Base-by-base conservation (phyloP, 2,329 filamentous ascomycete species). In the Xylariaceae sp. region DNA sequence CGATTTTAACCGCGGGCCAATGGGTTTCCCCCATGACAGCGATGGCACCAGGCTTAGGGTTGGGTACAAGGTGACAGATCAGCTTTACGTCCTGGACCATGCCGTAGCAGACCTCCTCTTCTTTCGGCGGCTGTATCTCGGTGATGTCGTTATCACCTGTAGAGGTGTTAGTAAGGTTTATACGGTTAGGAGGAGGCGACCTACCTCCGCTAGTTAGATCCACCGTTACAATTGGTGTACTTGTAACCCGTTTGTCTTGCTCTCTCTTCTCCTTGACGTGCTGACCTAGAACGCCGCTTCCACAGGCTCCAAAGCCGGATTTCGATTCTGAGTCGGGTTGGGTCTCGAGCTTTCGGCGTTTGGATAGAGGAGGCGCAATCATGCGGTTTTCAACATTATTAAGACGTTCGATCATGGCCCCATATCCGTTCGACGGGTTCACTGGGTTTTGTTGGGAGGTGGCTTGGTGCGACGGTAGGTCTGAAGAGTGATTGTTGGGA, bases 91-190 rank as follows among this genome's bases (percentile, higher is more conserved):
- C 80, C 51, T 89, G 84, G 18, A 95, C 71, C 71, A 87, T 87
- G 40, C 90, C 90, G 65, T 88, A 91, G 71, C 89, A 95, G 3
- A 95, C 86, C 64, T 89, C 84, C 65, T 89, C 82, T 18, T 84
- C 79, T 44, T 76, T 80, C 29, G 83, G 77, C 52, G 88, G 80
- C 40, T 79, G 77, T 13, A 84, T 69, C 34, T 84, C 73, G 18
- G 79, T 71, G 3, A 83, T 65, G 9, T 87, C 81, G 22, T 87
- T 85, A 16, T 75, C 76, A 21, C 55, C 68, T 60, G 65, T 65
- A 29, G 65, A 65, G 67, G 29, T 29, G 41, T 62, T 54, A 65
- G 62, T 43, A 16, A 19, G n/a, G 26, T 26, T n/a, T n/a, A 19
- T 32, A 21, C 29, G 29, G 18, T n/a, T 37, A 37, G n/a, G 40